Evolutionary conservation across 73 alveolate genomes (phyloP), one percentile per base, ranked within the genome.

Genomic region (Urostyla sp.): DNA sequence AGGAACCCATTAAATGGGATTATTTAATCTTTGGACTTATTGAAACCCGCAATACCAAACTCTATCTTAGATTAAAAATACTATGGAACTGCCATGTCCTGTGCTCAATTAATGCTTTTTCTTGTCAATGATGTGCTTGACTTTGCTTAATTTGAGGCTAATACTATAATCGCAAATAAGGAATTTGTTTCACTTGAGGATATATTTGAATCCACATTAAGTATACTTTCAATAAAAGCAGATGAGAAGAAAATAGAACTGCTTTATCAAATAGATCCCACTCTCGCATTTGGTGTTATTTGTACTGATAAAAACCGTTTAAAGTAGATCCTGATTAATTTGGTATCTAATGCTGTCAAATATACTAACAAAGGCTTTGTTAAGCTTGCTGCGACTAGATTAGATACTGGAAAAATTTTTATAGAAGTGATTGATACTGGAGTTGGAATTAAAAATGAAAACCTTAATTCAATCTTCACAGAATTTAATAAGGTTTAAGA

Each of bases 41-140:
- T 79, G 23, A 27, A 75, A 32, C 38, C 34, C 7, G 28, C 6
- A 4, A 21, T 32, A 1, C 34, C 21, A 3, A 5, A 7, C 6
- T 31, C 32, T 26, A 18, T n/a, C n/a, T n/a, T 24, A 4, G 45
- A 23, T 7, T 21, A 45, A 10, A 18, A 67, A 31, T 55, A 11
- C 59, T 21, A 53, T 15, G 46, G 21, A 31, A 78, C 89, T 3
- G 80, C 80, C 24, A 55, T 6, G 28, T 67, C 20, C 24, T 37
- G 84, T n/a, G 89, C 88, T 16, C 16, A 81, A 11, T 38, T 81
- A 15, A 24, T 81, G 80, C 50, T 56, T 6, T 44, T 20, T 43
- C 90, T 81, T 24, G 86, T 78, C 40, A 81, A 76, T 54, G 80
- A 81, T 34, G 35, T 81, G 30, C 53, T 81, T 16, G 91, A 81